Percentiles rank a stretch among this genome's conserved stretches.
Conservation (phyloP, 768 basidiomycete genomes). For the Scleroderma bovista region DNA sequence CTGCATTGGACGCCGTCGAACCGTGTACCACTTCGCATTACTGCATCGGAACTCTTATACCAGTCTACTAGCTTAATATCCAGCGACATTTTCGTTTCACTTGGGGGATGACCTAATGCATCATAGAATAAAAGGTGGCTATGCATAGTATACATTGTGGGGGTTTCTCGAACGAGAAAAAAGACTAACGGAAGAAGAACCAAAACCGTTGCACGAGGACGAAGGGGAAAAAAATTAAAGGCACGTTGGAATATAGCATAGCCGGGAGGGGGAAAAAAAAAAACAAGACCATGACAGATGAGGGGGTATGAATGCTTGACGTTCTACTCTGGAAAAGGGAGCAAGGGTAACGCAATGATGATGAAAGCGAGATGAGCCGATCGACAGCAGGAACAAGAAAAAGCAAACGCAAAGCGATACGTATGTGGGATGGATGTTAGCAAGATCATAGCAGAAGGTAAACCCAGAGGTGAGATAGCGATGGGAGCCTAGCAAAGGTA, state of each 20-base stretch:
- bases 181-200: neutral
- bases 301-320: neutral
- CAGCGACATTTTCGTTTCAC: no score
- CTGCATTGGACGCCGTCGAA: no score
- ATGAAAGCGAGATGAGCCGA: neutral
- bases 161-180: neutral
- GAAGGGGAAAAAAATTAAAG: neutral
- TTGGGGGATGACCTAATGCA: no score
- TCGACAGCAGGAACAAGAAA: neutral
- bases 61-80: no score
- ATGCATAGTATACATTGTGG: slow-evolving; percentile 1
- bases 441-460: neutral
- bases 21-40: no score
- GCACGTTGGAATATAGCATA: neutral
- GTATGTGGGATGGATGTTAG: neutral
- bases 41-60: no score
- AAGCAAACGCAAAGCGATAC: neutral
- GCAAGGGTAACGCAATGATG: neutral
- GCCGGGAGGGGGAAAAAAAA: no score
- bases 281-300: neutral
- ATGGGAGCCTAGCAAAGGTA: no score
- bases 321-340: neutral
- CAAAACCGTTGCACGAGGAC: no score
- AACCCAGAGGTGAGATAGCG: no score
- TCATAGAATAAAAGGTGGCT: no score